Evolutionary conservation across 441 rosid species (phyloP), one percentile per base, ranked within the genome.

Genomic region (Capsella rubella): DNA sequence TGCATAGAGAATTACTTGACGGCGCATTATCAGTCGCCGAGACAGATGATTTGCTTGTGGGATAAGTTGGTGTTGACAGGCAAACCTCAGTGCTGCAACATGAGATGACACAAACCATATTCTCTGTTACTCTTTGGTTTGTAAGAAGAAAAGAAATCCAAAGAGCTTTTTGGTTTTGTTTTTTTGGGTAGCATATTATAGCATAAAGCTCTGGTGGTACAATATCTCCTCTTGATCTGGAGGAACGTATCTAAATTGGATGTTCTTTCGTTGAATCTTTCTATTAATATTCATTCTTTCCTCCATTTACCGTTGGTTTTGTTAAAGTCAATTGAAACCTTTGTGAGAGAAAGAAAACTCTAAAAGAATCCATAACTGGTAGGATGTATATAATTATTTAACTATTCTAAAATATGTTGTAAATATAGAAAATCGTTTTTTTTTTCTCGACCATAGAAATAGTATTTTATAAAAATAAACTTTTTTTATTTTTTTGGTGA

Each of bases 31-130:
- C 92, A 89, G 78, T 83, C 87, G 25, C 89, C 95, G 0, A 76
- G 92, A 65, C 90, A 87, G 84, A 86, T 89, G 95, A 80, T 84
- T 8, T 89, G 95, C 78, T 76, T 89, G 64, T 89, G 95, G 95
- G 85, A 81, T 76, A 89, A 84, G 64, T 75, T 87, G 79, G 81
- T 81, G 32, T 70, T 74, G 58, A 77, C 64, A 21, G 85, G 81
- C 6, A 78, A 75, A 63, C 82, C 86, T 64, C 73, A 79, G 56
- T 86, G 90, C 84, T 86, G 90, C 79, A 82, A 86, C 70, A 81
- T 86, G 90, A 78, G 86, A 81, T 82, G 83, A 84, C 77, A 72
- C 68, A 32, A 56, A 56, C 71, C 61, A 69, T 14, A 18, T 0
- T 21, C 46, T 46, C 69, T 15, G 27, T 43, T 50, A 27, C 69